These are phyloP conservation scores for Cladorrhinum sp. DNA, from an alignment of 2,329 filamentous ascomycete genomes.

Conservation along the genomic window DNA sequence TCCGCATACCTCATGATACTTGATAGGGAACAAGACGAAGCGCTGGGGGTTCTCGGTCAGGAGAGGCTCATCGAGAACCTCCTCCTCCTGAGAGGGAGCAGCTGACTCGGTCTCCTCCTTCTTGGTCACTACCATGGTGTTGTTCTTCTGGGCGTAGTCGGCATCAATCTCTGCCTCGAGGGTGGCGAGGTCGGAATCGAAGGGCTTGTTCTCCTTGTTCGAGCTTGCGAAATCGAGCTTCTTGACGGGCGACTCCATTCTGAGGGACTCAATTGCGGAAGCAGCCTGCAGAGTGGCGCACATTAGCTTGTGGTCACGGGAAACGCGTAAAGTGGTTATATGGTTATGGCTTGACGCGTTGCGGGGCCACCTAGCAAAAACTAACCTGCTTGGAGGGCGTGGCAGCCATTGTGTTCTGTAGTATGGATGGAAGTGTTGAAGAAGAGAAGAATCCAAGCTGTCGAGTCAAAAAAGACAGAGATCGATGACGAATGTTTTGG, in stretches of 20 bases:
- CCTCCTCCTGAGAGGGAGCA: conserved; percentile 56
- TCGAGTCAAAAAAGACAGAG: conserved; percentile 11
- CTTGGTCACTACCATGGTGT: conserved; percentile 41
- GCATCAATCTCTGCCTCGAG: conserved; percentile 56
- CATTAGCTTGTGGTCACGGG: conserved; percentile 33
- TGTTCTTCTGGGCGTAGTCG: conserved; percentile 56
- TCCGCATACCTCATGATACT: conserved; percentile 92
- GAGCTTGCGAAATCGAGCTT: conserved; percentile 73
- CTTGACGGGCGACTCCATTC: conserved; percentile 91
- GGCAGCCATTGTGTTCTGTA: conserved; percentile 61
- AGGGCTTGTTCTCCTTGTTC: conserved; percentile 77
- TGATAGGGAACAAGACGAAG: conserved; percentile 98
- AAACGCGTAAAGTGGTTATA: conserved; percentile 23
- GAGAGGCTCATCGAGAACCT: conserved; percentile 82
- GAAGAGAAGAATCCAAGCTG: background rate
- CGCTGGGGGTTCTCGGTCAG: conserved; percentile 93
- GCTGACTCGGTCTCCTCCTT: conserved; percentile 41
- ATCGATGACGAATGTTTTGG: conserved; percentile 15
- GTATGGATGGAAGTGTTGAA: background rate
- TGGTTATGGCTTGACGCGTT: conserved; percentile 26
- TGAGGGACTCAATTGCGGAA: conserved; percentile 80
- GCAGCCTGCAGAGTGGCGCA: conserved; percentile 61
- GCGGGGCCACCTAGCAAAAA: conserved; percentile 29
- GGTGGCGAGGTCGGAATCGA: conserved; percentile 50
- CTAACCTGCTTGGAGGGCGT: conserved; percentile 58